Evolutionary conservation across 371 early-diverging fungal species (phyloP).

Genomic region (Rhizomucor pusillus): DNA sequence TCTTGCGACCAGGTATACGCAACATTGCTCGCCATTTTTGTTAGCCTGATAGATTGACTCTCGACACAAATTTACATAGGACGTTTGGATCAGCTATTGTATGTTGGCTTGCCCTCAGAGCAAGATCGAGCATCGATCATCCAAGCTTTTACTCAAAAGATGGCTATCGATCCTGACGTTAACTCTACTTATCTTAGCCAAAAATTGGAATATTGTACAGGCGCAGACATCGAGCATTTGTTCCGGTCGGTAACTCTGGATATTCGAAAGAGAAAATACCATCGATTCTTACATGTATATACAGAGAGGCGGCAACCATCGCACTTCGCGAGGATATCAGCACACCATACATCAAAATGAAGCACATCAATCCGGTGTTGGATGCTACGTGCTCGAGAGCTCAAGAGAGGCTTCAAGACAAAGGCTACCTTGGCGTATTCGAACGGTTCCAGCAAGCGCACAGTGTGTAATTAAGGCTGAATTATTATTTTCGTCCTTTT

Average conservation of each 20-base stretch:
- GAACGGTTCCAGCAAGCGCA: constrained; percentile 26
- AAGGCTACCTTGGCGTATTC: constrained; percentile 19
- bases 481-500: too few relatives aligned
- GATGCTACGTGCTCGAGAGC: constrained; percentile 25
- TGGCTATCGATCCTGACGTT: constrained; percentile 25
- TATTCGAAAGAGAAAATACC: too few relatives aligned
- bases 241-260: constrained; percentile 59
- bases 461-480: neutral
- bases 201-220: constrained; percentile 53
- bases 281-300: neutral
- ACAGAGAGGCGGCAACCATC: constrained; percentile 57
- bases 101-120: constrained; percentile 59
- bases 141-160: constrained; percentile 17
- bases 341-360: constrained; percentile 12
- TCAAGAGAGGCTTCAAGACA: constrained; percentile 24
- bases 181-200: constrained; percentile 39
- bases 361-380: constrained; percentile 23
- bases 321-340: constrained; percentile 43
- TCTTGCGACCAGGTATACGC: constrained; percentile 84
- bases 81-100: constrained; percentile 69
- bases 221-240: constrained; percentile 61
- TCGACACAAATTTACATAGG: too few relatives aligned
- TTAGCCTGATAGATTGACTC: too few relatives aligned
- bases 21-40: too few relatives aligned
- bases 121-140: constrained; percentile 58